A percentile compares a stretch with the other conserved stretches of the same genome.
Evolutionary conservation across 768 basidiomycete genomes (phyloP).

Genomic region (Russula sp.): DNA sequence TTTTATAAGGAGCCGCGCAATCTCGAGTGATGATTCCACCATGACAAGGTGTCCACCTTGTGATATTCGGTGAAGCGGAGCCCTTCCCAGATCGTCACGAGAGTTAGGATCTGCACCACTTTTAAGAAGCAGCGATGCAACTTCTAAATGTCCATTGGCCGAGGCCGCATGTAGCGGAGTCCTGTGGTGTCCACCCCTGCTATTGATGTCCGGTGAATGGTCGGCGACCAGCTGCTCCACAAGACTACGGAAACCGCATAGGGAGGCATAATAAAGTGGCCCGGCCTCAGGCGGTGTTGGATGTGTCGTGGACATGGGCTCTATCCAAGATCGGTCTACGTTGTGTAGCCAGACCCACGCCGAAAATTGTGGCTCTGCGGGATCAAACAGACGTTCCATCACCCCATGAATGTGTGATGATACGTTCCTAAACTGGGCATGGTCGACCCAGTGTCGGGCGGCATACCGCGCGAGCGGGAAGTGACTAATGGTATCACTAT

Average conservation of each 20-base stretch:
- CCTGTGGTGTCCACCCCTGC: not conserved
- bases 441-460: constrained; percentile 19
- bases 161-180: constrained; percentile 6
- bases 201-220: not conserved
- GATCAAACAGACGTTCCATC: constrained; percentile 13
- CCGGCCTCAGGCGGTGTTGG: not conserved
- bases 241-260: constrained; percentile 10
- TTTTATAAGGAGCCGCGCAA: not conserved
- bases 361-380: not conserved
- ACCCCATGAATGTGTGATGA: not conserved
- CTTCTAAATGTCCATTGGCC: not conserved
- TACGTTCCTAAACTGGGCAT: not conserved
- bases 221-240: not conserved
- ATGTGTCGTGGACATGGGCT: not conserved
- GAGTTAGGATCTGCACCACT: constrained; percentile 8
- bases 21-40: not conserved
- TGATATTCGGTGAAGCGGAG: not conserved
- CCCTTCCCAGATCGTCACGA: not conserved
- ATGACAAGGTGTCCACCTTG: not conserved
- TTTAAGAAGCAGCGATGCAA: not conserved
- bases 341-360: constrained; percentile 19
- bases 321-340: constrained; percentile 3
- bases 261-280: constrained; percentile 14
- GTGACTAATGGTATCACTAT: not conserved
- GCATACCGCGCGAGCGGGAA: not conserved